These are phyloP conservation scores for Neonothopanus nambi DNA, from an alignment of 1,284 basidiomycete species.

Conservation along the genomic window DNA sequence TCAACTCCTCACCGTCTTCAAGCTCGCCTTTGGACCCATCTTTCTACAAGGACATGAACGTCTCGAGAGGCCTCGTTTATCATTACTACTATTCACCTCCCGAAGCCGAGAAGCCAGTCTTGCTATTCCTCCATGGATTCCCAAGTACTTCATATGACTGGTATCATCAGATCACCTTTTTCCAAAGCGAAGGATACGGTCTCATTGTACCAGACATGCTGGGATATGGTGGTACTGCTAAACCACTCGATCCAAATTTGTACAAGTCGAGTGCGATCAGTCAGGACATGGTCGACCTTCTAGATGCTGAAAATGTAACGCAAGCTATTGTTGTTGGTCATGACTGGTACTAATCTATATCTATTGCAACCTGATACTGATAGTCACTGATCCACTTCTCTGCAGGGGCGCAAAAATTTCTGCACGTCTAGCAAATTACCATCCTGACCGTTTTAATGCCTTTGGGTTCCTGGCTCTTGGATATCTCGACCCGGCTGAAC, in stretches of 20 bases:
- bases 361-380: not conserved
- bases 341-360: constrained; percentile 41
- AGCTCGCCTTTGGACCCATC: constrained; percentile 3
- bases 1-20: too few species aligned
- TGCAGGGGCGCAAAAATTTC: constrained; percentile 38
- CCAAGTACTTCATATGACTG: constrained; percentile 45
- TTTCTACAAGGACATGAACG: constrained; percentile 32
- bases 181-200: constrained; percentile 13
- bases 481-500: constrained; percentile 32
- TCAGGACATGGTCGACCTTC: constrained; percentile 46
- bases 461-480: constrained; percentile 44
- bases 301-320: constrained; percentile 39
- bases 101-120: constrained; percentile 30
- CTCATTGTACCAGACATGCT: constrained; percentile 17
- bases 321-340: constrained; percentile 45
- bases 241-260: constrained; percentile 3
- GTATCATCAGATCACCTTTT: constrained; percentile 38
- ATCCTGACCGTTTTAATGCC: constrained; percentile 40
- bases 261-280: constrained; percentile 30
- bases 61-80: constrained; percentile 38
- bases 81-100: constrained; percentile 36
- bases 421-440: constrained; percentile 37
- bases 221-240: constrained; percentile 17
- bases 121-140: constrained; percentile 52
- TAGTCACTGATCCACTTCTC: not conserved